Evolutionary conservation across 1,284 basidiomycete species (phyloP).

Genomic region (Cutaneotrichosporon daszewskae): DNA sequence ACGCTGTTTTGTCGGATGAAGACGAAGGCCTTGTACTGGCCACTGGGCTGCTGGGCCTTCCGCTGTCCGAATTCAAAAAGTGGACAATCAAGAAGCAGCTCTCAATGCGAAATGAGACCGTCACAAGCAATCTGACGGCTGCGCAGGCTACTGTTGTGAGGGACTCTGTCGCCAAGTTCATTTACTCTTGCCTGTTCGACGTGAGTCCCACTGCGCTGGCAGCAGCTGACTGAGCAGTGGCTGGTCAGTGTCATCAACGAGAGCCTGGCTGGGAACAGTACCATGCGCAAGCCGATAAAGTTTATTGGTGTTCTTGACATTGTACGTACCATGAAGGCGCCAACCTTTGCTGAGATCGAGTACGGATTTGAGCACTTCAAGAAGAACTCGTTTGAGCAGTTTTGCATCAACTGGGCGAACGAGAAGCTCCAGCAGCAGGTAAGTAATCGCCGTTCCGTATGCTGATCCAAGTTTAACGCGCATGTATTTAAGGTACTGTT

Average conservation of each 20-base stretch:
- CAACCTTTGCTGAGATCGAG: conserved; percentile 17
- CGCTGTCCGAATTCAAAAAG: conserved; percentile 91
- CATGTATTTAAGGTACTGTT: conserved; percentile 78
- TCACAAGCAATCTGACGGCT: conserved; percentile 77
- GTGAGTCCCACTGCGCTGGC: conserved; percentile 22
- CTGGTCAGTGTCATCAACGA: conserved; percentile 95
- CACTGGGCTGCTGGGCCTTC: conserved; percentile 84
- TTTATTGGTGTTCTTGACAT: conserved; percentile 97
- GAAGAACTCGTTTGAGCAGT: conserved; percentile 99
- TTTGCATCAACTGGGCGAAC: conserved; percentile 99
- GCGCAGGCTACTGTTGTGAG: conserved; percentile 91
- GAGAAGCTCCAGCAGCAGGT: conserved; percentile 96
- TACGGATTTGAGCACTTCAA: conserved; percentile 97
- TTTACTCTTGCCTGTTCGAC: conserved; percentile 94
- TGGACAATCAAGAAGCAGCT: conserved; percentile 99
- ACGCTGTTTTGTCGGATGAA: conserved; percentile 77
- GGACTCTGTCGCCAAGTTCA: conserved; percentile 96
- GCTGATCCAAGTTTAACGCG: conserved; percentile 70
- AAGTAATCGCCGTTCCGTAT: conserved; percentile 5
- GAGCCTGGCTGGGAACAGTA: conserved; percentile 83
- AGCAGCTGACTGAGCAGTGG: conserved; percentile 57
- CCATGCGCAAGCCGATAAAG: conserved; percentile 80
- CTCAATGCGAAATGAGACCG: conserved; percentile 89
- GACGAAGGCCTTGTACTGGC: conserved; percentile 76
- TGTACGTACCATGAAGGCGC: conserved; percentile 33